Evolutionary conservation across 768 basidiomycete species (phyloP).

Genomic region (Lentinula boryana): DNA sequence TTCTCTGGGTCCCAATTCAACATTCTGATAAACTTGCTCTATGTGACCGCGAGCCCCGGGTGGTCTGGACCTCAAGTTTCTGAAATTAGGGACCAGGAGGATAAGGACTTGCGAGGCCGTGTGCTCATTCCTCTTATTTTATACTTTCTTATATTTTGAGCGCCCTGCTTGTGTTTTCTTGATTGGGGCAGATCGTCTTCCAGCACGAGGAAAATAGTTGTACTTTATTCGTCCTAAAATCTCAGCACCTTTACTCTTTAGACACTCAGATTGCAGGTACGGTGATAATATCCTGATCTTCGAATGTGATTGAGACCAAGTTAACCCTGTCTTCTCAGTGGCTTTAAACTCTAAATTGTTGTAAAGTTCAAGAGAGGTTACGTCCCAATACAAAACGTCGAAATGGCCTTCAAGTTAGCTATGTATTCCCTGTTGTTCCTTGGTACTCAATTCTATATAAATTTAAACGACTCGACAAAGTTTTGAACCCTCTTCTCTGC

Average conservation of each 20-base stretch:
- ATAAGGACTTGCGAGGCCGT: too few relatives aligned
- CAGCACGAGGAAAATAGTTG: too few relatives aligned
- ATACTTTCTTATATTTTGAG: too few relatives aligned
- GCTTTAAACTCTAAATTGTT: background rate
- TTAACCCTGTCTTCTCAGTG: background rate
- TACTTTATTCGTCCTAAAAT: too few relatives aligned
- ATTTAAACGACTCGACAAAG: background rate
- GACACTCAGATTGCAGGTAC: background rate
- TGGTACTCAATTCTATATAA: background rate
- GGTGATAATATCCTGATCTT: background rate
- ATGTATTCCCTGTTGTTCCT: background rate
- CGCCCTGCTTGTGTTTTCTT: too few relatives aligned
- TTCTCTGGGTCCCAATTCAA: background rate
- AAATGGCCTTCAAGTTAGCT: too few relatives aligned
- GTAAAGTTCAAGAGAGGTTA: background rate
- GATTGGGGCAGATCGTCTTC: too few relatives aligned
- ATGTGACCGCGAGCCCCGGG: background rate
- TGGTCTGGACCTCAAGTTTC: background rate
- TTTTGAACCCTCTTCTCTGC: background rate
- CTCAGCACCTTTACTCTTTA: too few relatives aligned
- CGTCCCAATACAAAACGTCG: background rate
- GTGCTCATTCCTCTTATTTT: too few relatives aligned
- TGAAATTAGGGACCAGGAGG: too few relatives aligned
- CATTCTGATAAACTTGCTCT: background rate
- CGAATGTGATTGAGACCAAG: background rate